Evolutionary conservation across 208 protist genomes (phyloP), one percentile per base, ranked within the genome.

Genomic region (Naegleria lovaniensis): DNA sequence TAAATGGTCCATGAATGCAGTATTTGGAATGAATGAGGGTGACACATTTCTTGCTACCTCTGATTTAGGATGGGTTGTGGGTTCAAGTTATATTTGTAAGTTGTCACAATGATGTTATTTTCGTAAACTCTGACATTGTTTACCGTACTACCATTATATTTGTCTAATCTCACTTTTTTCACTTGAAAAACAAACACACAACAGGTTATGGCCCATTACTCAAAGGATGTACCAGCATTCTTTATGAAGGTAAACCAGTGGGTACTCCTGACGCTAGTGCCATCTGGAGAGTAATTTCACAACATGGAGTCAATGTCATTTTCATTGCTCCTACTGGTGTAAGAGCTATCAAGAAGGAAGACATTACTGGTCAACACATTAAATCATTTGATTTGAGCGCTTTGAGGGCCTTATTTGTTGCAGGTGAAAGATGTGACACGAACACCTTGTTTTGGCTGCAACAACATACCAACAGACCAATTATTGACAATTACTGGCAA

Each of bases 171-270:
- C n/a, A n/a, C n/a, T n/a, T n/a, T n/a, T n/a, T n/a, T n/a, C n/a
- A n/a, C n/a, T n/a, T n/a, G n/a, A n/a, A n/a, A n/a, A n/a, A n/a
- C n/a, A n/a, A n/a, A n/a, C n/a, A n/a, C n/a, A n/a, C n/a, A 7
- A 48, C 43, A 48, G 91, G 91, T 16, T 94, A 94, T 76, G 93
- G 84, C 29, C 93, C 93, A 13, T 91, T 94, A 25, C 40, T 94
- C 0, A 3, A 91, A 7, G 93, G 93, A 36, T 40, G 38, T 40
- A 93, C 93, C 29, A 83, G 92, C 29, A 52, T 94, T 29, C 13
- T 94, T 29, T 94, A 93, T 75, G 93, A 94, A 83, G 93, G 93
- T 25, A 94, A 94, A 33, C 93, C 93, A 29, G 86, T 94, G 33
- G 58, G 75, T 7, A 94, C 92, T 19, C 93, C 93, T 25, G 93